Percentiles rank a stretch among this genome's conserved stretches.
Evolutionary conservation across 2,329 filamentous ascomycete genomes (phyloP).

Genomic region (Cercospora zeina): DNA sequence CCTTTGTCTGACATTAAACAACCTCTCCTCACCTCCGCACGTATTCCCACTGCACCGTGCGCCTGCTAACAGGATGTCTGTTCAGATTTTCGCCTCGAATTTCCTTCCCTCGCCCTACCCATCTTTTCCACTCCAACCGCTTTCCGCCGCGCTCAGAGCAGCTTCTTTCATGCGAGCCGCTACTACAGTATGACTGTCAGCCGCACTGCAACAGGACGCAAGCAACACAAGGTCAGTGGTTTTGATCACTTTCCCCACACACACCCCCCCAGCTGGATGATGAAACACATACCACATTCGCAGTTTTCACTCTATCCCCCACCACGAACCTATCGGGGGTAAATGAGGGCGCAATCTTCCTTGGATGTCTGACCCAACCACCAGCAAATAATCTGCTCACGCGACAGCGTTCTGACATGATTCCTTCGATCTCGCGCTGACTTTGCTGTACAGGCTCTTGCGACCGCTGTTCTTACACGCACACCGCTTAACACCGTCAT

Average conservation of each 20-base stretch:
- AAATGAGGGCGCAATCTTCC: constrained; percentile 45
- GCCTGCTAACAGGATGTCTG: constrained; percentile 11
- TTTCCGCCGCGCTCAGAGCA: background rate
- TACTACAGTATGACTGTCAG: background rate
- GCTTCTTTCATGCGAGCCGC: too few species aligned
- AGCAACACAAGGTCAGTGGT: constrained; percentile 2
- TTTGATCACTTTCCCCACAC: background rate
- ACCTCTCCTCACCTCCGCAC: constrained; percentile 9
- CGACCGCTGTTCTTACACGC: background rate
- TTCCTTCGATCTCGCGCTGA: background rate
- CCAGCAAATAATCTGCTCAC: constrained; percentile 18
- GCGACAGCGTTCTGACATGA: background rate
- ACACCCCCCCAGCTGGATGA: constrained; percentile 34
- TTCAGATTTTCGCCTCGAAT: background rate
- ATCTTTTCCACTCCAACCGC: background rate
- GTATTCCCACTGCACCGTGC: constrained; percentile 5
- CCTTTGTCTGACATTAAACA: constrained; percentile 65
- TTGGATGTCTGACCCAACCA: constrained; percentile 44
- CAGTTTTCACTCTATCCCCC: constrained; percentile 73
- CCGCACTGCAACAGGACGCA: background rate
- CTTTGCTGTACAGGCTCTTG: constrained; percentile 5
- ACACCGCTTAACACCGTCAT: background rate
- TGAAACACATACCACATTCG: constrained; percentile 68
- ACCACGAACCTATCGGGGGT: constrained; percentile 44
- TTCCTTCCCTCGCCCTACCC: background rate